Evolutionary conservation across 257 asterid species (phyloP).

Genomic region (Catharanthus roseus): DNA sequence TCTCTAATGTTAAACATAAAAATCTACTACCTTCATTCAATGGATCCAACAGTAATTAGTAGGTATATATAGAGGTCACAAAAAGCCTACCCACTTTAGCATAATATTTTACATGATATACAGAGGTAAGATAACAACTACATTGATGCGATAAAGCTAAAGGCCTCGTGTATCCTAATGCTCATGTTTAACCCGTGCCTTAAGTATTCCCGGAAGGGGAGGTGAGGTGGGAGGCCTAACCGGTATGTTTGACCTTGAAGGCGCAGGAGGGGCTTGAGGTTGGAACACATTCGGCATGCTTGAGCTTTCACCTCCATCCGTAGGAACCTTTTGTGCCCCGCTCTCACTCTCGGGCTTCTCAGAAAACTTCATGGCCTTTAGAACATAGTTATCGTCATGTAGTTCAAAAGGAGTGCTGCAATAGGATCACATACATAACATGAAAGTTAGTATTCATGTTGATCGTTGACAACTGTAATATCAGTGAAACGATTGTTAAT

Average conservation of each 20-base stretch:
- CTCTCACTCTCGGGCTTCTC: slow-evolving; percentile 40
- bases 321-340: slow-evolving; percentile 18
- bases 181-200: slow-evolving; percentile 83
- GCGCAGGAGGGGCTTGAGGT: slow-evolving; percentile 40
- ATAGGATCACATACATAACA: neutral
- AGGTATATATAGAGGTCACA: slow-evolving; percentile 23
- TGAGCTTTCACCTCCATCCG: slow-evolving; percentile 64
- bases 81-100: slow-evolving; percentile 21
- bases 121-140: slow-evolving; percentile 31
- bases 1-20: neutral
- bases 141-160: slow-evolving; percentile 1
- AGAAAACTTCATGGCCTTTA: slow-evolving; percentile 80
- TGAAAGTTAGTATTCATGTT: neutral
- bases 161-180: slow-evolving; percentile 26
- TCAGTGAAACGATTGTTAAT: too few relatives aligned
- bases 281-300: slow-evolving; percentile 44
- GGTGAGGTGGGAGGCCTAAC: slow-evolving; percentile 60
- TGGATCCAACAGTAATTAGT: slow-evolving; percentile 11
- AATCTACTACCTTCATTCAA: slow-evolving; percentile 4
- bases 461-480: neutral
- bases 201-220: slow-evolving; percentile 82
- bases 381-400: slow-evolving; percentile 87
- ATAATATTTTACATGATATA: slow-evolving; percentile 48
- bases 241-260: slow-evolving; percentile 32
- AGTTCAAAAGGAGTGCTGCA: slow-evolving; percentile 97